A percentile compares a stretch with the other conserved stretches of the same genome.
Conservation (phyloP, 257 asterid genomes). For the Solanum pimpinellifolium region DNA sequence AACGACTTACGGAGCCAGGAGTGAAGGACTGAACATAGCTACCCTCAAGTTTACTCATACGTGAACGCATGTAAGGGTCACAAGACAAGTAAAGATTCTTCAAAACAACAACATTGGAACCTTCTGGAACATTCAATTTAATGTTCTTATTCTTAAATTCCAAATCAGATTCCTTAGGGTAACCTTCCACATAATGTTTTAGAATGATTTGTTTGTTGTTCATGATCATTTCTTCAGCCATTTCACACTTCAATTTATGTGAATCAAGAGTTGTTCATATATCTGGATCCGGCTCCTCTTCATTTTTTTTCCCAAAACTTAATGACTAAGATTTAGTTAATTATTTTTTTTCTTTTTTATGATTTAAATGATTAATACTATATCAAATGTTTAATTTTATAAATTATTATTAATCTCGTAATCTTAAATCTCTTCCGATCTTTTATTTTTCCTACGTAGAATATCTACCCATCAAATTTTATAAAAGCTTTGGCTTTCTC, state of each 20-base stretch:
- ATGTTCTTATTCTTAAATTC: neutral
- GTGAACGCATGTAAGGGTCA: constrained; percentile 33
- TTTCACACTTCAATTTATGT: no score
- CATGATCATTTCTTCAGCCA: neutral
- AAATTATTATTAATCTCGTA: no score
- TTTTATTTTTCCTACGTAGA: no score
- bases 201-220: neutral
- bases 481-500: no score
- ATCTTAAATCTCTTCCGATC: neutral
- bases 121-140: constrained; percentile 6
- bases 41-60: constrained; percentile 11
- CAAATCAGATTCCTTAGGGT: constrained; percentile 2
- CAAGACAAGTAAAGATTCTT: constrained; percentile 42
- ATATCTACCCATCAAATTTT: no score
- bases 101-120: constrained; percentile 23
- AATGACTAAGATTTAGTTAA: no score
- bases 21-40: neutral
- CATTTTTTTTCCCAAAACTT: neutral
- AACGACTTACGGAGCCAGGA: constrained; percentile 16
- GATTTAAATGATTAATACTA: neutral
- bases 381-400: no score
- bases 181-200: neutral
- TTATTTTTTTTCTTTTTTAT: neutral
- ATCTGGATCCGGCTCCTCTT: neutral
- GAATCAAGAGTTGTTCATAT: neutral